These are phyloP conservation scores for Mucor racemosus DNA, from an alignment of 371 early-diverging fungal species.

Conservation along the genomic window DNA sequence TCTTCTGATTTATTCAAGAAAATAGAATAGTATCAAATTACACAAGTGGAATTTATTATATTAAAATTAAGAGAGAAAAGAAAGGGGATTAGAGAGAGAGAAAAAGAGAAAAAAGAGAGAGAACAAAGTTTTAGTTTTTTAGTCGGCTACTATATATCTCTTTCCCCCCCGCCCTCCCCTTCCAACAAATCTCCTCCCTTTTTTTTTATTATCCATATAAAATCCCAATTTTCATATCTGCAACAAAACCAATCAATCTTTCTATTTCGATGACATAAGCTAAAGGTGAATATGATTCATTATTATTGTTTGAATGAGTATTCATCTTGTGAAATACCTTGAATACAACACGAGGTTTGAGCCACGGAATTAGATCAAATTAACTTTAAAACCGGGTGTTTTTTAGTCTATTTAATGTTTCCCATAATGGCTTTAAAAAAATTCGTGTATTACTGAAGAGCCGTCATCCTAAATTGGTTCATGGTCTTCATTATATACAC, in stretches of 20 bases:
- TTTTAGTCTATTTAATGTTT: slow-evolving; percentile 4
- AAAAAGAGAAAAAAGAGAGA: slow-evolving; percentile 5
- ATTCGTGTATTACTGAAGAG: background rate
- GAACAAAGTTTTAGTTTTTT: background rate
- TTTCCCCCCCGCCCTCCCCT: background rate
- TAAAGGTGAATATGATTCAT: background rate
- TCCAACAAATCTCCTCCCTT: background rate
- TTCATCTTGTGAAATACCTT: background rate
- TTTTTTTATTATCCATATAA: background rate
- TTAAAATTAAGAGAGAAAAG: background rate
- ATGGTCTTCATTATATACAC: background rate
- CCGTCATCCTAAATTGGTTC: background rate
- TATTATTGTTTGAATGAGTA: background rate
- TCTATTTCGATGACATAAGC: background rate
- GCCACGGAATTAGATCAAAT: background rate
- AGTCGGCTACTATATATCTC: background rate
- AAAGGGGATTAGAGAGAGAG: slow-evolving; percentile 3
- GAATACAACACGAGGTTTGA: background rate
- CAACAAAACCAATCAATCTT: slow-evolving; percentile 5
- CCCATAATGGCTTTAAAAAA: background rate
- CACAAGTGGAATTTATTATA: background rate
- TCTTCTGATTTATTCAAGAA: background rate
- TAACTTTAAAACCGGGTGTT: slow-evolving; percentile 2
- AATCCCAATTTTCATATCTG: background rate
- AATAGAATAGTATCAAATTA: background rate